These are phyloP conservation scores for Chlamydomonas reinhardtii DNA, from an alignment of 163 green algal species.

Conservation along the genomic window DNA sequence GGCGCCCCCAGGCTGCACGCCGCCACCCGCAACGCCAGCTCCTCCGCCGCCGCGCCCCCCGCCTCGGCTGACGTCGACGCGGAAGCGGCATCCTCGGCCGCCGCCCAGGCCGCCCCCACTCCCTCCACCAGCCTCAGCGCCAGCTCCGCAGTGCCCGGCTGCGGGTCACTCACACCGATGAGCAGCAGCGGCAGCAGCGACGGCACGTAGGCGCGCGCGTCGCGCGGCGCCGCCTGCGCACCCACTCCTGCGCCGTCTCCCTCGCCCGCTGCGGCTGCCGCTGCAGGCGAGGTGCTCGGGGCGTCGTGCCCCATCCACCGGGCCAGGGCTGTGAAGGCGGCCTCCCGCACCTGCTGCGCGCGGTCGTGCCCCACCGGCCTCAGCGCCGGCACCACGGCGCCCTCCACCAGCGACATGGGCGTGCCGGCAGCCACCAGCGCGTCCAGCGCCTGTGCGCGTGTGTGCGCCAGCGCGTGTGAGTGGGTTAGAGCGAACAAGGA, in stretches of 20 bases:
- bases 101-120: constrained; percentile 42
- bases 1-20: constrained; percentile 55
- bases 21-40: constrained; percentile 27
- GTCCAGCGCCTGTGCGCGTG: constrained; percentile 55
- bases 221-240: neutral
- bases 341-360: constrained; percentile 60
- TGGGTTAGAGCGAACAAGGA: too few relatives aligned
- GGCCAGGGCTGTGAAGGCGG: constrained; percentile 62
- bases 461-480: too few relatives aligned
- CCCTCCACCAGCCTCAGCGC: constrained; percentile 52
- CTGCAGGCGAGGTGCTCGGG: too few relatives aligned
- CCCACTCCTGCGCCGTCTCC: too few relatives aligned
- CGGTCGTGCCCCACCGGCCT: constrained; percentile 69
- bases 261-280: too few relatives aligned
- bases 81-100: neutral
- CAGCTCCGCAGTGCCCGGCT: constrained; percentile 46
- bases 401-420: constrained; percentile 39
- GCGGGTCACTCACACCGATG: constrained; percentile 74
- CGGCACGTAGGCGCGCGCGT: constrained; percentile 35
- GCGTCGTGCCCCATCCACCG: constrained; percentile 66
- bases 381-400: constrained; percentile 62
- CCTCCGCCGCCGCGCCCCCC: neutral
- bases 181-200: constrained; percentile 77
- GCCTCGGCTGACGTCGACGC: too few relatives aligned
- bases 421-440: constrained; percentile 51